phyloP scores from a whole-genome alignment of 306 rosid species.

The Albizia julibrissin region DNA sequence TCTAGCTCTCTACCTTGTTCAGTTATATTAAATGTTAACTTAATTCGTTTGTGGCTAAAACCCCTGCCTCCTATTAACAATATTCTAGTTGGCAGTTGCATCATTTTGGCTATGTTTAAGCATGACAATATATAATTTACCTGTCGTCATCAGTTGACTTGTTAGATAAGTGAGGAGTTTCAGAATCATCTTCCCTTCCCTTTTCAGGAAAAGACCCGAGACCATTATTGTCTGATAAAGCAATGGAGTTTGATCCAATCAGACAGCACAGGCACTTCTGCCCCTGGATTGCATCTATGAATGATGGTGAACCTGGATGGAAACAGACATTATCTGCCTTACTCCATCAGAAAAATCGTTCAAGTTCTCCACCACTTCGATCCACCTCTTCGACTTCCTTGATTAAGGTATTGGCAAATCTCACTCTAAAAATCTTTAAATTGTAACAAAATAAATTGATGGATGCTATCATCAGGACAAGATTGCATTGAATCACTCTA shows the following conservation, averaged over 20 bases:
- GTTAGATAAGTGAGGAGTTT: constrained; percentile 16
- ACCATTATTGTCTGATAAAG: constrained; percentile 39
- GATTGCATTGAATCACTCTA: constrained; percentile 16
- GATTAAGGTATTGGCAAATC: constrained; percentile 55
- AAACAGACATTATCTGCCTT: constrained; percentile 78
- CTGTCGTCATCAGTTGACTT: constrained; percentile 10
- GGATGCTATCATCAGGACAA: constrained; percentile 21
- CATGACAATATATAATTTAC: constrained; percentile 24
- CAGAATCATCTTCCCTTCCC: constrained; percentile 27
- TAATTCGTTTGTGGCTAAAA: not conserved
- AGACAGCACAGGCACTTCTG: constrained; percentile 94
- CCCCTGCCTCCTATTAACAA: not conserved
- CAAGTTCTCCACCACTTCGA: constrained; percentile 43
- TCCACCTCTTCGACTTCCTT: constrained; percentile 56
- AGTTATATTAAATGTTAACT: not conserved
- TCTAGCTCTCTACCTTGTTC: not conserved
- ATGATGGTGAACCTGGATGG: constrained; percentile 81
- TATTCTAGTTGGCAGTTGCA: constrained; percentile 22
- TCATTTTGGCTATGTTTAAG: constrained; percentile 22
- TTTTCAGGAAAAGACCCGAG: constrained; percentile 54
- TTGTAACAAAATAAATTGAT: constrained; percentile 15
- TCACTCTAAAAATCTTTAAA: constrained; percentile 19
- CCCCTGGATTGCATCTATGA: constrained; percentile 81
- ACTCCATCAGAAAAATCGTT: constrained; percentile 51
- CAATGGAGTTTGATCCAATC: constrained; percentile 82